These are phyloP conservation scores for Clathrospora elynae DNA, from an alignment of 2,329 filamentous ascomycete genomes.

Conservation along the genomic window DNA sequence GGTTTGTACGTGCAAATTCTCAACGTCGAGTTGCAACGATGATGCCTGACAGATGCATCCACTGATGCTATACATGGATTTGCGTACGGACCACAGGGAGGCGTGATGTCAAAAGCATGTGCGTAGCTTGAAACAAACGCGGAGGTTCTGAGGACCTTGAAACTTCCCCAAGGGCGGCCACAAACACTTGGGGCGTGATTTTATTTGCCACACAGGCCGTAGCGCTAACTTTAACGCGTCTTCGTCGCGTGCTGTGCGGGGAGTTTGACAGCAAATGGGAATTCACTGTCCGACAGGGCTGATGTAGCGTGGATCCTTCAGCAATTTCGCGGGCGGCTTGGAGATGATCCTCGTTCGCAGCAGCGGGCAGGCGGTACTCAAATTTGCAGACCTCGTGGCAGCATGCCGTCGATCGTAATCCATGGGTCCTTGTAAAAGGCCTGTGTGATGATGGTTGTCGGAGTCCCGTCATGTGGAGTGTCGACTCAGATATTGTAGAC, in stretches of 20 bases:
- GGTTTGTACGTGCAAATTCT: too few species aligned
- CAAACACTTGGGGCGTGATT: constrained; percentile 3
- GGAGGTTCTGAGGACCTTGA: background rate
- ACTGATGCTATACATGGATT: background rate
- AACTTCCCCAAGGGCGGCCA: background rate
- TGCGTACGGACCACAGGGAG: constrained; percentile 1
- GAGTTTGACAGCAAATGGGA: constrained; percentile 13
- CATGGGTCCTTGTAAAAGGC: background rate
- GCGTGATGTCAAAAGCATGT: constrained; percentile 1
- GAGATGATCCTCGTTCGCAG: constrained; percentile 21
- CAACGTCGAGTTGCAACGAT: constrained; percentile 1
- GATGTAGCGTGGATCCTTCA: constrained; percentile 25
- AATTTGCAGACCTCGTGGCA: constrained; percentile 9
- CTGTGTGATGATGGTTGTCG: background rate
- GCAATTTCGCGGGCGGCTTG: constrained; percentile 28
- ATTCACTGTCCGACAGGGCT: constrained; percentile 16
- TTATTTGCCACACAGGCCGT: constrained; percentile 12
- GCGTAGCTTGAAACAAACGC: constrained; percentile 2
- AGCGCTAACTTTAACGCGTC: constrained; percentile 12
- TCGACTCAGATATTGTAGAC: too few species aligned
- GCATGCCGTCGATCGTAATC: constrained; percentile 6
- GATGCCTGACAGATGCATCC: background rate
- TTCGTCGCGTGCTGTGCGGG: constrained; percentile 15
- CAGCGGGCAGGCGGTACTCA: constrained; percentile 5
- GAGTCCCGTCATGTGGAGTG: background rate